phyloP scores from a whole-genome alignment of 2,329 filamentous ascomycete genomes.

The Stagonosporopsis cucurbitacearum region DNA sequence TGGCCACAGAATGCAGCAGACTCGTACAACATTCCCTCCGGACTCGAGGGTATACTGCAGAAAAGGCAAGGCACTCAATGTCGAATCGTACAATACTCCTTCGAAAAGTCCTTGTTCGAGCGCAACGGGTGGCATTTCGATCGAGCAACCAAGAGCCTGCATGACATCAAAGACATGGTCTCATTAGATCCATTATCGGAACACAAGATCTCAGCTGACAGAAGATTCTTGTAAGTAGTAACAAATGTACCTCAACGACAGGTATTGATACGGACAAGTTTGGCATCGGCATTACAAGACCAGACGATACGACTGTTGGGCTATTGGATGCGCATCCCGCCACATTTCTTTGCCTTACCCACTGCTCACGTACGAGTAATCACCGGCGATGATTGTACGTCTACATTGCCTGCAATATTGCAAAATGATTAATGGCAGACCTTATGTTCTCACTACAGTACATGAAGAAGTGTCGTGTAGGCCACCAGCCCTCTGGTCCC shows the following conservation, averaged over 20 bases:
- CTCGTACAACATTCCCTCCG: not conserved
- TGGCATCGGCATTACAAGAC: constrained; percentile 11
- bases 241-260: not conserved
- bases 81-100: constrained; percentile 2
- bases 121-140: not conserved
- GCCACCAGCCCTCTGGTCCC: not conserved
- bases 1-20: constrained; percentile 3
- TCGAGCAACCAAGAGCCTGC: not conserved
- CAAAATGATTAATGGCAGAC: not conserved
- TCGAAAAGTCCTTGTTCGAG: constrained; percentile 4
- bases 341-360: constrained; percentile 15
- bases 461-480: not conserved
- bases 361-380: not conserved
- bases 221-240: not conserved
- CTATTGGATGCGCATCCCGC: constrained; percentile 13
- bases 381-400: not conserved
- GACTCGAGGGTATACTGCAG: not conserved
- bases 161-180: constrained; percentile 4
- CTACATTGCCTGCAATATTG: not conserved
- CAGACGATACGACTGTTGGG: constrained; percentile 19
- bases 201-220: not conserved
- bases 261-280: not conserved
- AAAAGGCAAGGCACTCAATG: constrained; percentile 2
- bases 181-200: no score
- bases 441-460: constrained; percentile 4